Base-by-base conservation (phyloP, 768 basidiomycete genomes). In the Pisolithus tinctorius region DNA sequence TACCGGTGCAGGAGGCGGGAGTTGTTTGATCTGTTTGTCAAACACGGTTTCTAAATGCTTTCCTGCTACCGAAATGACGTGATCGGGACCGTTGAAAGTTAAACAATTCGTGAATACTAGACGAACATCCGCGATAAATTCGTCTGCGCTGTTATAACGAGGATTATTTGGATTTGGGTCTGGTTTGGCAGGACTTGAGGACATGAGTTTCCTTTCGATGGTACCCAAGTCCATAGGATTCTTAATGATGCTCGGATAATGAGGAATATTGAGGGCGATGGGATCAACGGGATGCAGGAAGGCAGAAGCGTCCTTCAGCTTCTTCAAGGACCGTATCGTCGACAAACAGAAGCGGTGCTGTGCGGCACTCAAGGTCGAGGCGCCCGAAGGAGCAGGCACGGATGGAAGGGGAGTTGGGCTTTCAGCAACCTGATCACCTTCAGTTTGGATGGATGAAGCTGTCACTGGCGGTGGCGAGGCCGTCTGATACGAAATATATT, bases 171-270 rank as follows among this genome's bases (percentile, higher is more conserved):
- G 70, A 61, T 85, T 88, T 26, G 75, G 68, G 54, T 90, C 89
- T 13, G 82, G 87, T 62, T 90, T 93, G 48, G 71, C 59, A 2
- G 88, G 84, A 60, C 91, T 94, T 13, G 90, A 90, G 1, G 86
- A 81, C 31, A 58, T 60, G 40, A 98, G 75, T 71, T 97, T 96
- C 60, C 81, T 81, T 70, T 98, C 95, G 52, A 97, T 81, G 41
- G 95, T 96, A 3, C 83, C 78, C 43, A 99, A 78, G 65, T 98
- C 96, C 91, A 97, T 97, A 0, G 96, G 96, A 26, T 77, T 80
- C 63, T 84, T 89, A 70, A 99, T 81, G 63, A 98, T 82, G 42
- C 76, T 76, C 34, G 80, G 80, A 61, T 99, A 99, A 65, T 95
- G 92, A 8, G 93, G 95, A 54, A 91, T 82, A 54, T 81, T 82